Percentiles rank a stretch among this genome's conserved stretches.
These are phyloP conservation scores for Bolboschoenus planiculmis DNA, from an alignment of 176 grass and related monocot genomes.

Conservation along the genomic window DNA sequence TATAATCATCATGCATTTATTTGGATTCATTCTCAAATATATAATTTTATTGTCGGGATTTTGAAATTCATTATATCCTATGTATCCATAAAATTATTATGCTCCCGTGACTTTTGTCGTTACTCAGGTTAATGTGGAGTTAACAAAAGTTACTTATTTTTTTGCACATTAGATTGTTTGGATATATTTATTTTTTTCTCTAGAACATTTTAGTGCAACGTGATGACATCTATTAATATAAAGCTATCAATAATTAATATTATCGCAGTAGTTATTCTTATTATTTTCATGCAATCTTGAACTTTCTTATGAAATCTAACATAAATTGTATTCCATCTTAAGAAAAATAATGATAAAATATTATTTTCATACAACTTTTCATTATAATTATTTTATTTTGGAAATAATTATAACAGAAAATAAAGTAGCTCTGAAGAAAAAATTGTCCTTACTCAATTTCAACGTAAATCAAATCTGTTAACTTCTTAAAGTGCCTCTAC, in stretches of 20 bases:
- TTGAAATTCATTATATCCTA: neutral
- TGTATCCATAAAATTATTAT: neutral
- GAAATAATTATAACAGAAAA: too few species aligned
- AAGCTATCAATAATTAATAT: neutral
- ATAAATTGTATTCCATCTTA: neutral
- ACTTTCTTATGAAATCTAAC: neutral
- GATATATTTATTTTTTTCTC: neutral
- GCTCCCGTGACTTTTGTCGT: too few species aligned
- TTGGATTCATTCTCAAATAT: neutral
- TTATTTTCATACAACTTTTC: too few species aligned
- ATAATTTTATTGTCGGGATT: neutral
- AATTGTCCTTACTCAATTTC: neutral
- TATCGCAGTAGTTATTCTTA: neutral
- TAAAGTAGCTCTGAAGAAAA: neutral
- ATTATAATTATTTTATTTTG: too few species aligned
- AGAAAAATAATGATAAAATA: neutral
- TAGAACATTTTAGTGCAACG: neutral
- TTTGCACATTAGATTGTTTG: neutral
- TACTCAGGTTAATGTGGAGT: neutral
- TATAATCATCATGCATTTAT: neutral
- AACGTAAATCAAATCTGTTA: neutral
- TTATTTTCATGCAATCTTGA: neutral
- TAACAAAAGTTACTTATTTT: too few species aligned
- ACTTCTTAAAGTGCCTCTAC: neutral
- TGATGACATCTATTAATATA: neutral